Base-by-base conservation (phyloP, 371 early-diverging fungal species). In the Entomophthora muscae region DNA sequence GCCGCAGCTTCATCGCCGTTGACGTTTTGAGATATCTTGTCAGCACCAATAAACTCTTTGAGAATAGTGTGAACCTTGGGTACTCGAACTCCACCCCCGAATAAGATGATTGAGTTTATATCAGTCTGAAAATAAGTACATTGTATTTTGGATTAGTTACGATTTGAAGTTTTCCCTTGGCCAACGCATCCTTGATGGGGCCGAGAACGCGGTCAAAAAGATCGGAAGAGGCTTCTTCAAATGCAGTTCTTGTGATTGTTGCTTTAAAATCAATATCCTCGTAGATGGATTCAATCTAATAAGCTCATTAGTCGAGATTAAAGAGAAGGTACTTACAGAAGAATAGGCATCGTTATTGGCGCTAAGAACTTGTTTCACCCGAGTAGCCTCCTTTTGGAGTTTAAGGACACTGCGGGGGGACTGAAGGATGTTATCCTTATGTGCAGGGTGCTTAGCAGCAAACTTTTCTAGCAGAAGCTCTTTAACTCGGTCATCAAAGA, bases 1-100 rank as follows among this genome's bases (percentile, higher is more conserved):
- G 91, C 96, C 42, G 90, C 90, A 17, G 97, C 94, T 73, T 98
- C 98, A 68, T 98, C 98, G 31, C 80, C 88, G 68, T 98, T 94
- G 28, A 98, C 84, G 65, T 89, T 91, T 75, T 88, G 82, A 42
- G 95, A 90, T 66, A 98, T 84, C 73, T 56, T 62, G 23, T 31
- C 1, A 1, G 82, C 77, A 68, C 95, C 94, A 65, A 91, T 82
- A 56, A 81, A 70, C 5, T 81, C 76, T 1, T 75, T 70, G 61
- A 98, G 73, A 52, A 69, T 75, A 27, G 75, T 66, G 71, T 93
- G 91, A 52, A 95, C 80, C 53, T 82, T 72, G 3, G 97, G 98
- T 26, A 93, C 79, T 61, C 98, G 88, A 22, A 87, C 81, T 66
- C 90, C 85, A 31, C 98, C 98, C 60, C 98, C 98, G 23, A 93